Conservation (phyloP, 345 rosid species). For the Pugionium cornutum region DNA sequence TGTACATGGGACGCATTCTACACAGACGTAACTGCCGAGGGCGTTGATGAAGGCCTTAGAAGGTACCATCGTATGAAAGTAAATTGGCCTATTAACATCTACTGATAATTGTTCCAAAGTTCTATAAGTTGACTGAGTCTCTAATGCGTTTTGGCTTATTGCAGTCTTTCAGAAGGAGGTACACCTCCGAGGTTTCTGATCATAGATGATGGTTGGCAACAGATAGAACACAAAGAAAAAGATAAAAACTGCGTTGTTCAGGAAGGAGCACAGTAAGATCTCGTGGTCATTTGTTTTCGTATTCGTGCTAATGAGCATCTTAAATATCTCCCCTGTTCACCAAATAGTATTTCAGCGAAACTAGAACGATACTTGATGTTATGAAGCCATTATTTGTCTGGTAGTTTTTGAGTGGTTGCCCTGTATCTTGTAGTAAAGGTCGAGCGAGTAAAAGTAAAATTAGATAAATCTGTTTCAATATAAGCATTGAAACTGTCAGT, state of each 20-base stretch:
- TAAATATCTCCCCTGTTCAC: not conserved
- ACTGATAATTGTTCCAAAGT: not conserved
- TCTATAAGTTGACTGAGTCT: constrained; percentile 16
- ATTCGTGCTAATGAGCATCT: constrained; percentile 13
- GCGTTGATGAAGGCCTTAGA: constrained; percentile 85
- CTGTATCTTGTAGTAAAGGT: not conserved
- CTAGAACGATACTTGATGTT: not conserved
- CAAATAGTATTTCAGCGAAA: not conserved
- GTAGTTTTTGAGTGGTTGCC: not conserved
- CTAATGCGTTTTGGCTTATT: constrained; percentile 37
- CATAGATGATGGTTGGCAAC: constrained; percentile 99
- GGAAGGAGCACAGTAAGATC: constrained; percentile 97
- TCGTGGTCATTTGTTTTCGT: constrained; percentile 26
- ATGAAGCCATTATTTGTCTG: not conserved
- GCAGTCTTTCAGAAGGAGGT: constrained; percentile 88
- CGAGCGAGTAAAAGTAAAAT: not conserved
- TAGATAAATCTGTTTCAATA: not conserved
- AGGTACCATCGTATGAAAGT: constrained; percentile 50
- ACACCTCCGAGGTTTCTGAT: constrained; percentile 92
- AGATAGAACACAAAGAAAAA: constrained; percentile 82
- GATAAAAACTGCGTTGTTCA: constrained; percentile 62
- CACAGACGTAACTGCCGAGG: constrained; percentile 95
- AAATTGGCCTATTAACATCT: not conserved
- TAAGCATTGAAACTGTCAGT: not conserved
- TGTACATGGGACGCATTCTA: constrained; percentile 99